Evolutionary conservation across 257 asterid genomes (phyloP).

Genomic region (Paulownia fortunei): DNA sequence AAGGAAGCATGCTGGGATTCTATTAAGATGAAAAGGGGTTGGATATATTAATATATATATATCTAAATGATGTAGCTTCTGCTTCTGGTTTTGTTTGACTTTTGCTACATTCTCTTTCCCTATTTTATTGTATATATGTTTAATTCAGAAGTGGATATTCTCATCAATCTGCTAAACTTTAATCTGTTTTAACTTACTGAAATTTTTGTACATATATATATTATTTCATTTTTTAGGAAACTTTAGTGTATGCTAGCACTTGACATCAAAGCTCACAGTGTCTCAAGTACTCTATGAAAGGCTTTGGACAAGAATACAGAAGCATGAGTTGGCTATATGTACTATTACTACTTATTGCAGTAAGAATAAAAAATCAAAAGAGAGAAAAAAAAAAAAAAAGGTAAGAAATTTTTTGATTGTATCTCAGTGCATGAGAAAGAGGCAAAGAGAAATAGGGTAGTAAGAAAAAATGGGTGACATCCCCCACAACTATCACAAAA

Average conservation of each 20-base stretch:
- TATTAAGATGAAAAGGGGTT: neutral
- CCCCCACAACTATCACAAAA: constrained; percentile 54
- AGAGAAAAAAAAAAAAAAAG: neutral
- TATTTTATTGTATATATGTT: neutral
- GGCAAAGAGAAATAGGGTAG: constrained; percentile 28
- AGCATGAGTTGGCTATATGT: constrained; percentile 45
- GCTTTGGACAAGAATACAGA: constrained; percentile 37
- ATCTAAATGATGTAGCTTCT: neutral
- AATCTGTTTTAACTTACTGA: neutral
- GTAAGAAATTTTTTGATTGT: constrained; percentile 21
- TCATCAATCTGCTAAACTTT: constrained; percentile 31
- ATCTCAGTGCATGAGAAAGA: constrained; percentile 40
- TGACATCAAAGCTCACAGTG: constrained; percentile 32
- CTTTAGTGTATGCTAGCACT: neutral
- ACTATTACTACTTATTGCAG: constrained; percentile 33
- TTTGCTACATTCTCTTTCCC: constrained; percentile 15
- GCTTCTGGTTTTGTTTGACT: constrained; percentile 16
- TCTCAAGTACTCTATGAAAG: constrained; percentile 30
- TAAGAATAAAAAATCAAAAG: neutral
- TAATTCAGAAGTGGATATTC: constrained; percentile 8
- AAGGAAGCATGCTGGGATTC: constrained; percentile 14
- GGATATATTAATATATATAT: neutral
- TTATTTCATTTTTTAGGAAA: constrained; percentile 14
- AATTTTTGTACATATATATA: too few species aligned
- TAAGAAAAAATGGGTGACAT: constrained; percentile 34